Percentiles rank a stretch among this genome's conserved stretches.
Evolutionary conservation across 2,329 filamentous ascomycete species (phyloP).

Genomic region (Ophiostoma piceae): DNA sequence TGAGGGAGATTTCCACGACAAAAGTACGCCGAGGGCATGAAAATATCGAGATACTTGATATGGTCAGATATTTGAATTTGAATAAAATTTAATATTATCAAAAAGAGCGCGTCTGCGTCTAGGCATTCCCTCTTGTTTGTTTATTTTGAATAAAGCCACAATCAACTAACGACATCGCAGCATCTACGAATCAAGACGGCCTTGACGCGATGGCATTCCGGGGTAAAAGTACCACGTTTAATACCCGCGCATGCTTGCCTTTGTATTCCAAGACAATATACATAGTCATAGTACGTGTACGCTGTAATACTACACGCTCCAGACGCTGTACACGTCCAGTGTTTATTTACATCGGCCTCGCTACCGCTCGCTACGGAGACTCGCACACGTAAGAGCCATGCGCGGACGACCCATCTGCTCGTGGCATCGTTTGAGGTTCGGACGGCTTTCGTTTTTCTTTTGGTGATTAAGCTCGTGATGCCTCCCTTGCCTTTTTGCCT

Average conservation of each 20-base stretch:
- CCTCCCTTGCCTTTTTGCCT: not conserved
- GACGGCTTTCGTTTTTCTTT: not conserved
- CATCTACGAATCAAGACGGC: not conserved
- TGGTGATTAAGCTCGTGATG: not conserved
- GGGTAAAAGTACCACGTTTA: constrained; percentile 1
- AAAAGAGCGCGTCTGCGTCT: not conserved
- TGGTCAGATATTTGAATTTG: not conserved
- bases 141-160: not conserved
- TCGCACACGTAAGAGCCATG: not conserved
- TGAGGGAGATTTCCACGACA: not conserved
- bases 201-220: not conserved
- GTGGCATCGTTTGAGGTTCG: not conserved
- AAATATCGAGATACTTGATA: too few species aligned
- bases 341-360: not conserved
- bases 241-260: not conserved
- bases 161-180: not conserved
- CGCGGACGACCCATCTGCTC: not conserved
- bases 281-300: not conserved
- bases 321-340: not conserved
- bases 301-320: not conserved
- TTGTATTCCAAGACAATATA: not conserved
- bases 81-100: not conserved
- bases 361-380: not conserved
- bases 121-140: not conserved
- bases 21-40: constrained; percentile 3